Conservation (phyloP, 2,329 filamentous ascomycete species). For the Shiraia sp. region DNA sequence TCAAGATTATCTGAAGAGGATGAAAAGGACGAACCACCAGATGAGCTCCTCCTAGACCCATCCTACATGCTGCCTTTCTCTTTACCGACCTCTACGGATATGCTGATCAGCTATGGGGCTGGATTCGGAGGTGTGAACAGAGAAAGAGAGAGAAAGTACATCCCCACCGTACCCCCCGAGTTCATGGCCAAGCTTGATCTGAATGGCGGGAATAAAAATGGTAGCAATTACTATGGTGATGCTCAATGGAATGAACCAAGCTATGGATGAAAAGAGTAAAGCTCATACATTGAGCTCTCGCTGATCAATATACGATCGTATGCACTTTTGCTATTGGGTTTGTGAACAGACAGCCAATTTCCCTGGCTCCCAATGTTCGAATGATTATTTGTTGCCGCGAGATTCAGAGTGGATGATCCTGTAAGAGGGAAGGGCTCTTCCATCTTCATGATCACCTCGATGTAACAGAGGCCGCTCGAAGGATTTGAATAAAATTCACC, state of each 20-base stretch:
- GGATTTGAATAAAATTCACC: too few relatives aligned
- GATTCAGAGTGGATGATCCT: too few relatives aligned
- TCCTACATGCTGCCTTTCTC: constrained; percentile 92
- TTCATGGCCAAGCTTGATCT: constrained; percentile 86
- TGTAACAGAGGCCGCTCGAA: too few relatives aligned
- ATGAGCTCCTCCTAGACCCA: constrained; percentile 81
- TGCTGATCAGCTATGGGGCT: constrained; percentile 93
- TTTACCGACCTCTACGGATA: constrained; percentile 94
- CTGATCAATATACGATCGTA: constrained; percentile 5
- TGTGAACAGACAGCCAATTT: too few relatives aligned
- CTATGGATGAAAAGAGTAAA: constrained; percentile 32
- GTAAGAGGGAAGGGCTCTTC: too few relatives aligned
- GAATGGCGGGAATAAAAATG: constrained; percentile 42
- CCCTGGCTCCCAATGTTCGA: too few relatives aligned
- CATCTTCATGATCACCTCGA: too few relatives aligned
- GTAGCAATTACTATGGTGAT: constrained; percentile 36
- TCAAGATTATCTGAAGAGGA: constrained; percentile 50
- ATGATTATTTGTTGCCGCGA: too few relatives aligned
- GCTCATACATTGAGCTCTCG: neutral
- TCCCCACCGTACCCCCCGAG: constrained; percentile 91
- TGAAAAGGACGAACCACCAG: constrained; percentile 70
- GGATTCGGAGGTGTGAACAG: constrained; percentile 91
- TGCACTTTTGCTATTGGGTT: too few relatives aligned
- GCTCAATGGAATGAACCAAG: constrained; percentile 38
- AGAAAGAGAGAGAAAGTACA: constrained; percentile 92